Percentiles rank a stretch among this genome's conserved stretches.
phyloP scores from a whole-genome alignment of 2,329 filamentous ascomycete species.

The Domatiomyces globalis region DNA sequence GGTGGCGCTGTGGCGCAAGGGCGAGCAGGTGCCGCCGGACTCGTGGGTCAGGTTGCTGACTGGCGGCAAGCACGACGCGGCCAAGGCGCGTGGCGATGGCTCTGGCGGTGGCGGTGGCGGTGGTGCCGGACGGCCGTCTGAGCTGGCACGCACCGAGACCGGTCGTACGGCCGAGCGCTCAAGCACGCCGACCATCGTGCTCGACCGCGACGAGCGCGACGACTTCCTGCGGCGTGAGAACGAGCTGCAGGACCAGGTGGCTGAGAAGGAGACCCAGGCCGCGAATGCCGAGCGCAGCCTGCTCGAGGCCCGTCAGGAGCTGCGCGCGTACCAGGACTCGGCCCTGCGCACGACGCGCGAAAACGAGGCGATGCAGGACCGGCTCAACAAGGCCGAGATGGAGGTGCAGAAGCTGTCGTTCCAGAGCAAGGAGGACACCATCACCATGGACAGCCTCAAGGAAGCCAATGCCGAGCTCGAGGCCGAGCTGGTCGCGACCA shows the following conservation, averaged over 20 bases:
- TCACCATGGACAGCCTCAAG: constrained; percentile 95
- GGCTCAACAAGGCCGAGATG: constrained; percentile 91
- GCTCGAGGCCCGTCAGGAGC: constrained; percentile 71
- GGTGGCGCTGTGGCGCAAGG: constrained; percentile 71
- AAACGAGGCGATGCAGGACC: constrained; percentile 71
- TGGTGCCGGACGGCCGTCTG: constrained; percentile 36
- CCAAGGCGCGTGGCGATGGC: neutral
- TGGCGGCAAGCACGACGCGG: neutral
- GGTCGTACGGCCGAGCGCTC: constrained; percentile 64
- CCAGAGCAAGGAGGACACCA: constrained; percentile 89
- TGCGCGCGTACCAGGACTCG: constrained; percentile 71
- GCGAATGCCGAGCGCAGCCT: constrained; percentile 66
- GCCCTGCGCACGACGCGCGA: constrained; percentile 71
- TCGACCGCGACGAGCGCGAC: constrained; percentile 94
- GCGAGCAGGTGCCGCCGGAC: constrained; percentile 78
- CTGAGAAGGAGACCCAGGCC: constrained; percentile 78
- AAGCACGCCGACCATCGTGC: constrained; percentile 68
- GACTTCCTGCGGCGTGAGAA: constrained; percentile 93
- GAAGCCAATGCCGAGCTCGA: constrained; percentile 92
- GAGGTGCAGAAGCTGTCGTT: constrained; percentile 90
- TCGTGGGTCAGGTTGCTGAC: constrained; percentile 60
- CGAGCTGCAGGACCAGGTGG: constrained; percentile 88
- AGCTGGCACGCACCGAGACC: constrained; percentile 34
- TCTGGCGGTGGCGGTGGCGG: too few species aligned
- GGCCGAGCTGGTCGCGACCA: constrained; percentile 79